These are phyloP conservation scores for Byssothecium circinans DNA, from an alignment of 2,329 filamentous ascomycete species.

Conservation along the genomic window DNA sequence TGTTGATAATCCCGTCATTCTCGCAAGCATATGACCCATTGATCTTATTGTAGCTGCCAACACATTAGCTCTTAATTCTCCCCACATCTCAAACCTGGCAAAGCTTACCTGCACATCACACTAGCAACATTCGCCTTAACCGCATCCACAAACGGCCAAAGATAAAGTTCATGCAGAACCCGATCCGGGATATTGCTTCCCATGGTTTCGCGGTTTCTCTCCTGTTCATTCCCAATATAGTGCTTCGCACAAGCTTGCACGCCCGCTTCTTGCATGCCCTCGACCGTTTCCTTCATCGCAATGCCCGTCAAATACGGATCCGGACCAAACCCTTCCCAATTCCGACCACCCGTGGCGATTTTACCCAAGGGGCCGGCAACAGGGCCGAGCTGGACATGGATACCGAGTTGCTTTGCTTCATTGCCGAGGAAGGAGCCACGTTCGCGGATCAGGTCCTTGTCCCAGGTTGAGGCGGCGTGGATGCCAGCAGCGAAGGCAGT, in stretches of 20 bases:
- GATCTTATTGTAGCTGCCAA: slow-evolving; percentile 41
- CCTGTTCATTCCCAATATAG: slow-evolving; percentile 68
- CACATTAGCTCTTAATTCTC: neutral
- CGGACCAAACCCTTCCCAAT: slow-evolving; percentile 54
- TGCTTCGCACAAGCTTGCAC: slow-evolving; percentile 50
- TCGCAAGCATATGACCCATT: slow-evolving; percentile 56
- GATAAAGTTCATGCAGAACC: slow-evolving; percentile 73
- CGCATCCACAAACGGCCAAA: slow-evolving; percentile 77
- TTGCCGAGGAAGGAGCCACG: slow-evolving; percentile 39
- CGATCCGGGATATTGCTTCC: slow-evolving; percentile 69
- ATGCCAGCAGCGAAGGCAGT: slow-evolving; percentile 46
- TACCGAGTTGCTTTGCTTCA: slow-evolving; percentile 48
- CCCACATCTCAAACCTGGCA: neutral
- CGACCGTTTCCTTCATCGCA: slow-evolving; percentile 48
- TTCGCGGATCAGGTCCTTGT: slow-evolving; percentile 36
- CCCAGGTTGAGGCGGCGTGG: slow-evolving; percentile 45
- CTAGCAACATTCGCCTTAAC: slow-evolving; percentile 64
- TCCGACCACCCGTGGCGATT: slow-evolving; percentile 46
- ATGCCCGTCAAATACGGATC: slow-evolving; percentile 54
- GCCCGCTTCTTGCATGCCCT: slow-evolving; percentile 49
- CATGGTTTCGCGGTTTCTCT: slow-evolving; percentile 51
- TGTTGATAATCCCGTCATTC: slow-evolving; percentile 53
- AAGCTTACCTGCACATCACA: slow-evolving; percentile 48
- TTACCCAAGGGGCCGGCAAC: slow-evolving; percentile 47
- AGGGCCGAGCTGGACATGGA: slow-evolving; percentile 48